A percentile compares a stretch with the other conserved stretches of the same genome.
phyloP scores from a whole-genome alignment of 2,329 filamentous ascomycete genomes.

The Aspergillus amoenus region DNA sequence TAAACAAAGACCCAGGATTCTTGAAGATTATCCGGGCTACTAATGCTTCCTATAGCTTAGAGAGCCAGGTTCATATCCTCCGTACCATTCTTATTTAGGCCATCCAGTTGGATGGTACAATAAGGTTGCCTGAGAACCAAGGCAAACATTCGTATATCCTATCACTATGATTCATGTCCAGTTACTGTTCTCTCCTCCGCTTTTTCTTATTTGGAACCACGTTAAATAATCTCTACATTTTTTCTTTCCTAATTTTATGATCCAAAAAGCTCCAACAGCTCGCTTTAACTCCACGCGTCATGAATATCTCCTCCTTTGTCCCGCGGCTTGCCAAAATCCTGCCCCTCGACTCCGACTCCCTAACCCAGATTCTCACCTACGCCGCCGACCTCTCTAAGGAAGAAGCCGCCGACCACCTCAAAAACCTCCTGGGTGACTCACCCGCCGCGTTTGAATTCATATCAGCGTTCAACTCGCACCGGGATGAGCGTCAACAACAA shows the following conservation, averaged over 20 bases:
- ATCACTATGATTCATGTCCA: slow-evolving; percentile 6
- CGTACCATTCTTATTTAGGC: too few relatives aligned
- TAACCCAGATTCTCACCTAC: slow-evolving; percentile 83
- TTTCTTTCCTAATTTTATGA: background rate
- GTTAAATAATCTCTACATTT: background rate
- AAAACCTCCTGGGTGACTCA: slow-evolving; percentile 83
- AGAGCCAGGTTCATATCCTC: background rate
- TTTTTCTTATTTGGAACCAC: background rate
- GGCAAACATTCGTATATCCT: slow-evolving; percentile 7
- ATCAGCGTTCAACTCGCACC: slow-evolving; percentile 69
- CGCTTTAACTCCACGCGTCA: slow-evolving; percentile 8
- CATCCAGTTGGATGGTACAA: background rate
- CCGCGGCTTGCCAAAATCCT: slow-evolving; percentile 76
- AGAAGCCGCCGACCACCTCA: slow-evolving; percentile 80
- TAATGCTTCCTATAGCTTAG: background rate
- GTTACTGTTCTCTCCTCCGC: background rate
- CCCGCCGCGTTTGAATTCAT: slow-evolving; percentile 72
- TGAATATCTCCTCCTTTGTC: slow-evolving; percentile 41
- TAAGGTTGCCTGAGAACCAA: slow-evolving; percentile 14
- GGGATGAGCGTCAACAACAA: slow-evolving; percentile 28
- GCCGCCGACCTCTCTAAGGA: slow-evolving; percentile 72
- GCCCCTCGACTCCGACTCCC: slow-evolving; percentile 78
- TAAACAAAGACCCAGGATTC: background rate
- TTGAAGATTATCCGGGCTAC: background rate
- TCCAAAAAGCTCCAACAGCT: background rate